A percentile compares a stretch with the other conserved stretches of the same genome.
Evolutionary conservation across 2,329 filamentous ascomycete genomes (phyloP).

Genomic region (Ilyonectria sp.): DNA sequence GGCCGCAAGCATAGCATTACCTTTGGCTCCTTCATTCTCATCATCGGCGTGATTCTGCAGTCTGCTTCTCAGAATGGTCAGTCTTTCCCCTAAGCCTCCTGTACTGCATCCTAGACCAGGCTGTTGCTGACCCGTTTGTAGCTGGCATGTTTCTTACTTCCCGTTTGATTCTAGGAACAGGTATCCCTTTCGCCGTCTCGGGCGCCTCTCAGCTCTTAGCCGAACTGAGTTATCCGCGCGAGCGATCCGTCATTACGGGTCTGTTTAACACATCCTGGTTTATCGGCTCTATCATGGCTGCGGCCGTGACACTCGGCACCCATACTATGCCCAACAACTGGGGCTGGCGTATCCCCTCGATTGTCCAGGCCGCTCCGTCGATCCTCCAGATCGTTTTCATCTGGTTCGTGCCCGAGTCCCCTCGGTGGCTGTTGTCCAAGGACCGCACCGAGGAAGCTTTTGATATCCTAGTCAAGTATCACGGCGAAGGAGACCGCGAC

Average conservation of each 20-base stretch:
- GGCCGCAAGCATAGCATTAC: constrained; percentile 47
- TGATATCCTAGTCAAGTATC: constrained; percentile 68
- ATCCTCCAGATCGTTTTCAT: constrained; percentile 34
- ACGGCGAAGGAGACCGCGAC: constrained; percentile 53
- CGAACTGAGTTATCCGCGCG: constrained; percentile 66
- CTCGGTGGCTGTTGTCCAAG: constrained; percentile 69
- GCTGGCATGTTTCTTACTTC: constrained; percentile 66
- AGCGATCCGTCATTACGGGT: constrained; percentile 51
- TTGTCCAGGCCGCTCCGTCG: constrained; percentile 28
- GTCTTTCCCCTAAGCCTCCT: not conserved
- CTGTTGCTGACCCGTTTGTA: not conserved
- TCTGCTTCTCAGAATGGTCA: constrained; percentile 9
- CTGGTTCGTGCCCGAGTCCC: constrained; percentile 72
- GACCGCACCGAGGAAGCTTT: constrained; percentile 60
- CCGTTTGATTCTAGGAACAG: constrained; percentile 67
- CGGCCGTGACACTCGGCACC: constrained; percentile 52
- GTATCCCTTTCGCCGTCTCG: constrained; percentile 63
- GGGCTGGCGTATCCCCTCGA: constrained; percentile 50
- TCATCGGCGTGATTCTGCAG: constrained; percentile 46
- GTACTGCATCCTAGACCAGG: constrained; percentile 22
- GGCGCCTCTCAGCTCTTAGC: constrained; percentile 55
- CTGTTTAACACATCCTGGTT: constrained; percentile 65
- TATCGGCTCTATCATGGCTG: constrained; percentile 58
- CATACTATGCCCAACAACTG: constrained; percentile 53
- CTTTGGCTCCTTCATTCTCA: constrained; percentile 46